Base-by-base conservation (phyloP, 768 basidiomycete species). In the Auricularia sp. region DNA sequence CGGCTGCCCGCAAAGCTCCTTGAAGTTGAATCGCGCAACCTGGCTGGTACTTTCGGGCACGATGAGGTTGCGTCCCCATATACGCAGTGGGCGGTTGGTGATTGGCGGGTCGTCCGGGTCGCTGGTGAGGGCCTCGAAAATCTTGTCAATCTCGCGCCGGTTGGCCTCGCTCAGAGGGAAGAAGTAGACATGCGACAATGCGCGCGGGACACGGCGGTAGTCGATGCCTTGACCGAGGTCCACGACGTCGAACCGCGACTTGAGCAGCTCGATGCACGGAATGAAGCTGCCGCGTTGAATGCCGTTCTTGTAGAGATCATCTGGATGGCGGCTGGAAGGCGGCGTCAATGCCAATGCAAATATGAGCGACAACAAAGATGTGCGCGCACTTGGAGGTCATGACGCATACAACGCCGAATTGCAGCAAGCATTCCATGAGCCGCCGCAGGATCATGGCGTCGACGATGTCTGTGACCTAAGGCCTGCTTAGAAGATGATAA, bases 141-240 rank as follows among this genome's bases (percentile, higher is more conserved):
- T 81, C 75, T 95, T 93, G 65, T 84, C 76, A 68, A 98, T 81
- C 73, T 96, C 94, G 14, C 77, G 73, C 13, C 76, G 73, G 67
- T 87, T 90, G 69, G 85, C 82, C 11, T 80, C 77, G 0, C 83
- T 81, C 13, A 97, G 76, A 0, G 97, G 95, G 70, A 89, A 78
- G 70, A 89, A 95, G 77, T 98, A 99, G 61, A 96, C 93, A 69
- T 94, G 88, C 1, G 93, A 94, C n/a, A 97, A 82, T 2, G 90
- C 90, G 61, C 93, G 85, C 18, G 96, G 94, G 69, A 97, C 83
- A 62, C 94, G 90, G 62, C 97, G 90, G 77, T 99, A 98, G 74
- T 99, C 96, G 65, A 93, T 97, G 44, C 89, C 92, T n/a, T 95
- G 98, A 75, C 98, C 89, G 33, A 99, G 83, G 75, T 98, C 94